Base-by-base conservation (phyloP, 2,329 filamentous ascomycete species). In the Ophiostoma australiae region DNA sequence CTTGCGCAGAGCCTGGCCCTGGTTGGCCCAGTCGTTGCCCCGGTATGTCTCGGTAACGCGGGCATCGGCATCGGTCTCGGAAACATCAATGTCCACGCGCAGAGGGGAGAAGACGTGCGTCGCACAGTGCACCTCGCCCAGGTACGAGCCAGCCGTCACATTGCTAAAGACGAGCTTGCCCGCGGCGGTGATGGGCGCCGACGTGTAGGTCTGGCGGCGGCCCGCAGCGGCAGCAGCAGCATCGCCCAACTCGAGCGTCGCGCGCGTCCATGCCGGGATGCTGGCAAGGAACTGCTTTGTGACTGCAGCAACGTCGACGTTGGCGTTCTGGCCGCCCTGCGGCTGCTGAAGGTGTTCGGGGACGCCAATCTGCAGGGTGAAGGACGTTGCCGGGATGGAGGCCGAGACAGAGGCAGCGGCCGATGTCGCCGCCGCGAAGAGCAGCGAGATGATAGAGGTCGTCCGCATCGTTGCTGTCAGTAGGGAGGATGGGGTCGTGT, bases 1-100 rank as follows among this genome's bases (percentile, higher is more conserved):
- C 69, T 84, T 78, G 4, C 74, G 74, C 41, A 85, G 82, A 66
- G 79, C 84, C 81, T 91, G 90, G 20, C 94, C 94, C 77, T 89
- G 91, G 78, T 97, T 96, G 23, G 84, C 88, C 93, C 94, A 97
- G 75, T 95, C 91, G 76, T 97, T 94, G 0, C 93, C 93, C 67
- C 93, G 85, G 78, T 90, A 97, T 35, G 93, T 97, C 83, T 94
- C 91, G 90, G 91, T 95, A 37, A 89, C 89, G 61, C 65, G 65
- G 23, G 84, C 76, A 77, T 66, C 76, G 75, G 44, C 37, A 37
- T 70, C 55, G 8, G 55, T 11, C 3, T 61, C 33, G 20, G 11
- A 4, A 6, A 2, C 33, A 4, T 10, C 48, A 23, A 95, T 86
- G 77, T 98, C 95, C 39, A 98, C 86, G 65, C 94, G 86, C 79